Base-by-base conservation (phyloP, 2,329 filamentous ascomycete genomes). In the Zymoseptoria pseudotritici region DNA sequence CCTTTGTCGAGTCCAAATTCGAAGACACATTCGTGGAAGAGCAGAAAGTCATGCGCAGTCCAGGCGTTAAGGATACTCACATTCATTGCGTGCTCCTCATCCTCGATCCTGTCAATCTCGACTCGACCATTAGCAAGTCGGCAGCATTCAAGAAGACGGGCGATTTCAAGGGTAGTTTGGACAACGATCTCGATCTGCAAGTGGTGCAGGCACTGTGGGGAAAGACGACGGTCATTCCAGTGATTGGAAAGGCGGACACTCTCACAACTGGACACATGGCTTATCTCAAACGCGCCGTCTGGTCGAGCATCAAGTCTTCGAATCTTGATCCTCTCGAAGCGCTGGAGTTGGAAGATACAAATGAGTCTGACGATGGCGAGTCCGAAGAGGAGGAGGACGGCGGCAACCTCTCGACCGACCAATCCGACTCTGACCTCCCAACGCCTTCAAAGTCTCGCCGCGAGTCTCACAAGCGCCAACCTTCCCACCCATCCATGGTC, bases 11-110 rank as follows among this genome's bases (percentile, higher is more conserved):
- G 79, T 93, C 89, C 79, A 97, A 97, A 75, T 99, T 99, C 68
- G 93, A 99, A 74, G 94, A 99, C 71, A 97, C 94, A 0, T 96
- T 99, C 73, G 86, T 86, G 54, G 94, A 99, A 77, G 94, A 99
- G 79, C 96, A 96, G 83, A 97, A 97, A 79, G 92, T 99, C 53
- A 82, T 97, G 63, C 89, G 94, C 69, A 91, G 92, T 57, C 93
- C 94, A 24, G 93, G 92, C 58, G 89, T 90, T 65, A 90, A 91
- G 73, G 94, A 99, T 78, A 97, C 93, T 55, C 94, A 99, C 74
- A 96, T 99, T 66, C 94, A 99, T 73, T 95, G 91, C 66, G 91
- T 91, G 58, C 96, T 99, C 76, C 82, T 97, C 58, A 80, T 99
- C 58, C 84, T 99, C 58, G 94, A 99, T 73, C 94, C 94, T 1